A percentile compares a stretch with the other conserved stretches of the same genome.
Conservation (phyloP, 441 rosid species). For the Euphorbia celastroides region DNA sequence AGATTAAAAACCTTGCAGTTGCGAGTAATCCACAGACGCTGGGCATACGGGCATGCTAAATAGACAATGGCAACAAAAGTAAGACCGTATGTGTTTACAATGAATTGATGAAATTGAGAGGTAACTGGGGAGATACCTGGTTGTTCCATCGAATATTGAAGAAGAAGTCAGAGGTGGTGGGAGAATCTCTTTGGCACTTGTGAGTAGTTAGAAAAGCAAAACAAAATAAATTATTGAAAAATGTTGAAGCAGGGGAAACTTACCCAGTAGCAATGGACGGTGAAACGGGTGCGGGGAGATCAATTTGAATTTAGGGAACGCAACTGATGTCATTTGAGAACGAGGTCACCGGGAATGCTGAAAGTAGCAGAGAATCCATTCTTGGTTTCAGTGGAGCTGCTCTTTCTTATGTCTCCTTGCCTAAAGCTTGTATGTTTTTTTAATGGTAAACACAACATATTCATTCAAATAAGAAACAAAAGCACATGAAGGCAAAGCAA, state of each 20-base stretch:
- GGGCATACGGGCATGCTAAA: slow-evolving; percentile 72
- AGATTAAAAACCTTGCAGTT: slow-evolving; percentile 73
- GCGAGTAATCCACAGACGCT: slow-evolving; percentile 78
- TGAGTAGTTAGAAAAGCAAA: background rate
- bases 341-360: too few relatives aligned
- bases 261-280: slow-evolving; percentile 22
- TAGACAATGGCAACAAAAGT: background rate
- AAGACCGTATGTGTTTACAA: background rate
- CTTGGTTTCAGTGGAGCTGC: too few relatives aligned
- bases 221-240: too few relatives aligned
- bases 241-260: too few relatives aligned
- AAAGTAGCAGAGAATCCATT: too few relatives aligned
- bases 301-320: too few relatives aligned
- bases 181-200: slow-evolving; percentile 41
- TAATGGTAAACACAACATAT: too few relatives aligned
- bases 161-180: slow-evolving; percentile 59
- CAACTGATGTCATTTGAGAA: too few relatives aligned
- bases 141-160: slow-evolving; percentile 62
- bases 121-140: slow-evolving; percentile 36
- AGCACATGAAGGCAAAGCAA: too few relatives aligned
- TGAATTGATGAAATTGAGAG: background rate
- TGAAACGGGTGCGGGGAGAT: slow-evolving; percentile 8
- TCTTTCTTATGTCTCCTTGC: too few relatives aligned
- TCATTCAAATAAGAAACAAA: too few relatives aligned
- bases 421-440: too few relatives aligned